Percentiles rank a stretch among this genome's conserved stretches.
These are phyloP conservation scores for Fusarium pininemorale DNA, from an alignment of 2,329 filamentous ascomycete species.

Conservation along the genomic window DNA sequence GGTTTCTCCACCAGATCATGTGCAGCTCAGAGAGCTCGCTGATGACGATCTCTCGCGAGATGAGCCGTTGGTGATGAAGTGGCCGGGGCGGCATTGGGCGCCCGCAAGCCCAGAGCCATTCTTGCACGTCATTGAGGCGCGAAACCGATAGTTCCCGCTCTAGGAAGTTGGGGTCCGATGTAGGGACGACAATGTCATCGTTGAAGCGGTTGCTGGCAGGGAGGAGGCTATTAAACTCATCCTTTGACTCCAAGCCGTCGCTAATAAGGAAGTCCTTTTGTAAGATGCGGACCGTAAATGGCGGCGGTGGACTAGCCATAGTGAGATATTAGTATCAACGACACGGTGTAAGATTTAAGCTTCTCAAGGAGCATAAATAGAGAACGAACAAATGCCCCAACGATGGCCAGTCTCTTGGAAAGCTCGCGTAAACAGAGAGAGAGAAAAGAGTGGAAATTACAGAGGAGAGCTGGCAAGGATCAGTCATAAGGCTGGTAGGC, in stretches of 20 bases:
- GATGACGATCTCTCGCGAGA: constrained; percentile 47
- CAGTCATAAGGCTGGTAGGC: constrained; percentile 24
- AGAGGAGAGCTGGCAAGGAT: background rate
- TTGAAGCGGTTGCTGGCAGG: constrained; percentile 24
- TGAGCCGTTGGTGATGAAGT: constrained; percentile 49
- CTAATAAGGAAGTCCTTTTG: background rate
- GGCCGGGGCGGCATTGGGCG: constrained; percentile 48
- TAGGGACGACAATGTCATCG: constrained; percentile 25
- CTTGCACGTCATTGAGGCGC: constrained; percentile 26
- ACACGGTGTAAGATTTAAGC: background rate
- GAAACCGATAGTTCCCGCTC: constrained; percentile 27
- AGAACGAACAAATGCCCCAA: background rate
- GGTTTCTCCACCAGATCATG: constrained; percentile 51
- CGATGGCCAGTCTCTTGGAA: background rate
- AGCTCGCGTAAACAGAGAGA: background rate
- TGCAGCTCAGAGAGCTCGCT: constrained; percentile 52
- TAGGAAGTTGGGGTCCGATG: constrained; percentile 25
- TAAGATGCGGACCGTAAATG: constrained; percentile 18
- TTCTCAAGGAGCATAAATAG: background rate
- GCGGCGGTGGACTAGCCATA: constrained; percentile 21
- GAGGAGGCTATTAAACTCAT: constrained; percentile 1
- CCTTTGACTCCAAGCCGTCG: background rate
- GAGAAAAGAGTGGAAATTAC: constrained; percentile 14
- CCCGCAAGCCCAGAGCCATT: constrained; percentile 36
- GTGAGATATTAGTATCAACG: background rate